Evolutionary conservation across 306 rosid genomes (phyloP), one percentile per base, ranked within the genome.

Genomic region (Vigna angularis): DNA sequence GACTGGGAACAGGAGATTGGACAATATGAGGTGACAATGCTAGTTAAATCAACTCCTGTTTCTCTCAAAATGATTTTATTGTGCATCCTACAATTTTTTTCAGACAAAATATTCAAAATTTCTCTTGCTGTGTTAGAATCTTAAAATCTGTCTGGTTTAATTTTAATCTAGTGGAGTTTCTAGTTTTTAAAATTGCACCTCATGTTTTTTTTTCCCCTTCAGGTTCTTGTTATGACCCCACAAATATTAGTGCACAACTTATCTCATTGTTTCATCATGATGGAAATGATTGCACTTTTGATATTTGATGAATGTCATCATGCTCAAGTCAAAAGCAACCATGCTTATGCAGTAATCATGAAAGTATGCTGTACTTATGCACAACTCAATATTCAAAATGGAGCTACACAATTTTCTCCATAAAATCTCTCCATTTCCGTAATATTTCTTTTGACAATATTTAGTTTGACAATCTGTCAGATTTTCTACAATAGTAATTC

Each of bases 291-390:
- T 85, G 83, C 89, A 16, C 90, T 95, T 75, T 81, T 95, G 85
- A 92, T 95, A 82, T 95, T 95, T 87, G 98, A 95, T 30, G 98
- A 95, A 81, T 95, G 98, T 30, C 98, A 95, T 87, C 98, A 95
- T 58, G 98, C 98, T 79, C 98, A 95, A 92, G 84, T 83, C 84
- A 76, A 84, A 85, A 90, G 97, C 88, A 83, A 70, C 81, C 98
- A 95, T 87, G 79, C 98, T 53, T 95, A 95, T 85, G 92, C 98
- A 17, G 86, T 73, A 81, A 91, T 95, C 76, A 95, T 95, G 98
- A 90, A 85, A 88, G 98, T 95, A 87, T 81, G 70, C 48, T 52
- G 70, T 13, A n/a, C 50, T 89, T 71, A 66, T 81, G 34, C 76
- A 69, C 71, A 72, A 76, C 53, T 69, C 17, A 22, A 10, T 17